These are phyloP conservation scores for Parastagonospora avenae DNA, from an alignment of 2,329 filamentous ascomycete genomes.

Conservation along the genomic window DNA sequence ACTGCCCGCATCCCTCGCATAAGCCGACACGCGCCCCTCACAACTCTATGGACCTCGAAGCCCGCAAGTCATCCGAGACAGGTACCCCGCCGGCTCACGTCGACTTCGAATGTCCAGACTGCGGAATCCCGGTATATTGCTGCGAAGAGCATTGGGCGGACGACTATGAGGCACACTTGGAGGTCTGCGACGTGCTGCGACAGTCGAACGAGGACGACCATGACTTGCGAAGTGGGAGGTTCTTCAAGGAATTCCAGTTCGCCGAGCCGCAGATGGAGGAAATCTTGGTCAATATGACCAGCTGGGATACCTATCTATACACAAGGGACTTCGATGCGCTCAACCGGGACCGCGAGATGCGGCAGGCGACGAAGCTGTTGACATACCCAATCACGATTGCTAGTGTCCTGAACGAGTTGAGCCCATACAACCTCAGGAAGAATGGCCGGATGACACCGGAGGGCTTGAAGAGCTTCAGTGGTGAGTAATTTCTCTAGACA, in stretches of 20 bases:
- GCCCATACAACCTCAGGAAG: conserved; percentile 81
- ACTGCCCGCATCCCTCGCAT: conserved; percentile 90
- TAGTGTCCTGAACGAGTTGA: conserved; percentile 91
- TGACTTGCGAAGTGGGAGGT: conserved; percentile 84
- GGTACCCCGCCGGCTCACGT: conserved; percentile 76
- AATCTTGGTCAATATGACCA: conserved; percentile 93
- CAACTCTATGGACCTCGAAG: conserved; percentile 68
- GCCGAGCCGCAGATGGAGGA: conserved; percentile 90
- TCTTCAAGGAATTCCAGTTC: conserved; percentile 93
- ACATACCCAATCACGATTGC: conserved; percentile 94
- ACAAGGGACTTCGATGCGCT: conserved; percentile 89
- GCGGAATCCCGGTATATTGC: conserved; percentile 91
- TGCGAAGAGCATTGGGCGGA: conserved; percentile 94
- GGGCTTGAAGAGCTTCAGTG: conserved; percentile 90
- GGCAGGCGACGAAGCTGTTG: conserved; percentile 88
- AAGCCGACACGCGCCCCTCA: conserved; percentile 72
- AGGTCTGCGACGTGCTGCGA: conserved; percentile 87
- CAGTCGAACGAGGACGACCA: conserved; percentile 99
- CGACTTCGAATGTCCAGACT: conserved; percentile 93
- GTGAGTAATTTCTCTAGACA: conserved; percentile 57
- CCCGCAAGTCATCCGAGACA: conserved; percentile 61
- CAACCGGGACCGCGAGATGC: conserved; percentile 86
- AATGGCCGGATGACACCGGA: conserved; percentile 81
- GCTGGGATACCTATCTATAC: conserved; percentile 97
- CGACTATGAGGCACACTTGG: conserved; percentile 89